Percentiles rank a stretch among this genome's conserved stretches.
phyloP scores from a whole-genome alignment of 2,329 filamentous ascomycete species.

The Fusarium ambrosium region DNA sequence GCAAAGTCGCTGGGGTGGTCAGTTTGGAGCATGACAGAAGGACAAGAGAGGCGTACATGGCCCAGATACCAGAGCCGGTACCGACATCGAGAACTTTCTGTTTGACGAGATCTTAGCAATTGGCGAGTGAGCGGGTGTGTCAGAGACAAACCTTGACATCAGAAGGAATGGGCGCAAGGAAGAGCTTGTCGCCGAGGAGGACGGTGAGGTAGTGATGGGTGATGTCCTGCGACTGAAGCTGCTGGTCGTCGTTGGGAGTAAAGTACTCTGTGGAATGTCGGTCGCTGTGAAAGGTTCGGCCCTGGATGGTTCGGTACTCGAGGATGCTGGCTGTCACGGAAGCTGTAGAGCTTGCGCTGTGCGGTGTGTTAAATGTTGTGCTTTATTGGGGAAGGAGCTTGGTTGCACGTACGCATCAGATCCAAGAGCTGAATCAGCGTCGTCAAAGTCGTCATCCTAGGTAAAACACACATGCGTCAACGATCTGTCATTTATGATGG shows the following conservation, averaged over 20 bases:
- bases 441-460: slow-evolving; percentile 30
- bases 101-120: not conserved
- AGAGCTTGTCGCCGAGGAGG: slow-evolving; percentile 39
- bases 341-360: slow-evolving; percentile 39
- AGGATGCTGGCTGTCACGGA: slow-evolving; percentile 42
- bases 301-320: slow-evolving; percentile 41
- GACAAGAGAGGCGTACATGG: slow-evolving; percentile 15
- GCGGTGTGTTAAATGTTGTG: not conserved
- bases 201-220: slow-evolving; percentile 44
- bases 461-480: not conserved
- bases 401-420: slow-evolving; percentile 38
- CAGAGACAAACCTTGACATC: slow-evolving; percentile 11
- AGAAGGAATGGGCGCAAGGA: slow-evolving; percentile 36
- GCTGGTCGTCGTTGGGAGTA: slow-evolving; percentile 42
- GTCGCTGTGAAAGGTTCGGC: slow-evolving; percentile 44
- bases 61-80: slow-evolving; percentile 42
- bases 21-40: not conserved
- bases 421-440: slow-evolving; percentile 41
- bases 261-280: slow-evolving; percentile 39
- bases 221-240: slow-evolving; percentile 42
- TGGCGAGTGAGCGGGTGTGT: not conserved
- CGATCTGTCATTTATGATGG: slow-evolving; percentile 1
- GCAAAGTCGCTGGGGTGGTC: slow-evolving; percentile 34
- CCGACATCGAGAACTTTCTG: slow-evolving; percentile 44
- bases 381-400: not conserved